Evolutionary conservation across 805 yeast genomes (phyloP).

Genomic region (Candida bentonensis): DNA sequence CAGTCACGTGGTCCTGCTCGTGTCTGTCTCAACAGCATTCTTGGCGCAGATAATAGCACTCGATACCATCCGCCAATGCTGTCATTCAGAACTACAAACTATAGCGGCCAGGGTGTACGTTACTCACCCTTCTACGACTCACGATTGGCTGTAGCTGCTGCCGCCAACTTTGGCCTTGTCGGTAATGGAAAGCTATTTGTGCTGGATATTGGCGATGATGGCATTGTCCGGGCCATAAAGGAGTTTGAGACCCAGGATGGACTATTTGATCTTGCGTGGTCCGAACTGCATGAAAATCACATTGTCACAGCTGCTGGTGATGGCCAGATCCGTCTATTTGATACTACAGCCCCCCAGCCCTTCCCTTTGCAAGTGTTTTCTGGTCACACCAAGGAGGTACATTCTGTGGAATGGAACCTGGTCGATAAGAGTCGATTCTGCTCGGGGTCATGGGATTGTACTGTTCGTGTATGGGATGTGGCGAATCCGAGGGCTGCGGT

Average conservation of each 20-base stretch:
- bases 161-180: conserved; percentile 86
- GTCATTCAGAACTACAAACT: conserved; percentile 60
- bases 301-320: conserved; percentile 77
- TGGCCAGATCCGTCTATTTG: conserved; percentile 75
- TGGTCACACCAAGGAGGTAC: conserved; percentile 69
- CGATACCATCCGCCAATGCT: conserved; percentile 51
- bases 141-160: conserved; percentile 76
- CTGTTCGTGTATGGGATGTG: conserved; percentile 39
- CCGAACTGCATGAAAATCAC: conserved; percentile 82
- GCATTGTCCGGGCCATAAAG: conserved; percentile 39
- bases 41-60: neutral
- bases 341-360: conserved; percentile 29
- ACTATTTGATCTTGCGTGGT: conserved; percentile 77
- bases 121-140: conserved; percentile 90
- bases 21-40: no score
- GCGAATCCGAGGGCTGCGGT: conserved; percentile 8
- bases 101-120: conserved; percentile 73
- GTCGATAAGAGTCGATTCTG: conserved; percentile 55
- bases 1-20: no score
- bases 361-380: conserved; percentile 22
- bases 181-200: conserved; percentile 81
- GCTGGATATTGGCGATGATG: conserved; percentile 52
- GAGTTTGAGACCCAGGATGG: conserved; percentile 90
- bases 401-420: conserved; percentile 60
- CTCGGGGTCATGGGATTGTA: conserved; percentile 87